Percentiles rank a stretch among this genome's conserved stretches.
Conservation (phyloP, 495 filamentous ascomycete species). For the Rhypophila decipiens region DNA sequence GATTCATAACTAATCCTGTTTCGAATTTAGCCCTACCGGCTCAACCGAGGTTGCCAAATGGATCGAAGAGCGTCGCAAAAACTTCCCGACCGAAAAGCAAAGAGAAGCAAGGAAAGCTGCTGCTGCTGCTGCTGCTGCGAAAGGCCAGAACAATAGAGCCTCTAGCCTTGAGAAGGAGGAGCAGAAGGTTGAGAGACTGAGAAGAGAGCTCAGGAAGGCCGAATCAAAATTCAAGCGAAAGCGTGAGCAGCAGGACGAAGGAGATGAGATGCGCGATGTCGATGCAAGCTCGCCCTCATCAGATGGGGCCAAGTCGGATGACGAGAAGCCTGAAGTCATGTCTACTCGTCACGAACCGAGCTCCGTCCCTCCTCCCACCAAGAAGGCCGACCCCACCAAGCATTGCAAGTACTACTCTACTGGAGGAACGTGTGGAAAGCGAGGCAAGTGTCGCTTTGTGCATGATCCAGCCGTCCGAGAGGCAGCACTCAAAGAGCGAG, state of each 20-base stretch:
- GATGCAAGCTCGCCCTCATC: constrained; percentile 32
- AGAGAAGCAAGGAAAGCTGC: constrained; percentile 44
- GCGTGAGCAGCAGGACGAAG: constrained; percentile 49
- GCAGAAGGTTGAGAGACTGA: constrained; percentile 43
- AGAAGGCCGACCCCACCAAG: constrained; percentile 45
- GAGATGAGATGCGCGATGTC: constrained; percentile 46
- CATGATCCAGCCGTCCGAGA: constrained; percentile 49
- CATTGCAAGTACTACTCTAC: constrained; percentile 58
- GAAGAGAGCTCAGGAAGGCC: constrained; percentile 44
- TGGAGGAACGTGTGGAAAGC: constrained; percentile 55
- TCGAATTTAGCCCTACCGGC: constrained; percentile 38
- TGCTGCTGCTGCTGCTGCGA: constrained; percentile 19
- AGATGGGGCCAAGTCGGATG: constrained; percentile 32
- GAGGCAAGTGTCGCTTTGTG: constrained; percentile 59
- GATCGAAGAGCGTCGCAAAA: constrained; percentile 72
- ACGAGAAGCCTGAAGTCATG: constrained; percentile 44
- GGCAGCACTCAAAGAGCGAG: constrained; percentile 46
- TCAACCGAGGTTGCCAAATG: constrained; percentile 63
- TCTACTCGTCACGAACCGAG: constrained; percentile 32
- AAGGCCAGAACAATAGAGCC: constrained; percentile 13
- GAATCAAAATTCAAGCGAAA: constrained; percentile 52
- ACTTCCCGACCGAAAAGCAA: constrained; percentile 68
- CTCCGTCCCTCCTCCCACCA: constrained; percentile 33
- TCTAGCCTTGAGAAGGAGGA: constrained; percentile 34
- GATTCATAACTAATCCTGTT: background rate